These are phyloP conservation scores for Magnaporthiopsis incrustans DNA, from an alignment of 2,329 filamentous ascomycete genomes.

Conservation along the genomic window DNA sequence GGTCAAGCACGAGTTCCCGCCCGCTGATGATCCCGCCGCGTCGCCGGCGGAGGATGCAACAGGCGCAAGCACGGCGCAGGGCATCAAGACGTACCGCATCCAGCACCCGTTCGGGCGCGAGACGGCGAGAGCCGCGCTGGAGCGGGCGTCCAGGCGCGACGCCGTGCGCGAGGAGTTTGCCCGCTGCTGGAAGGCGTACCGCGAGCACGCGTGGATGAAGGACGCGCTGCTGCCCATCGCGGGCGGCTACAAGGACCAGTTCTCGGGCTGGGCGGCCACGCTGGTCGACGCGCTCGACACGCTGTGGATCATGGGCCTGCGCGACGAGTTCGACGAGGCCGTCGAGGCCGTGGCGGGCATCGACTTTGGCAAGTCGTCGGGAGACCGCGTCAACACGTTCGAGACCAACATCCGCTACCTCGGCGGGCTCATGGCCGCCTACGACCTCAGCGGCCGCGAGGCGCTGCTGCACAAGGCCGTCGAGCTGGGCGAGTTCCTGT, in stretches of 20 bases:
- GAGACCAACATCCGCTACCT: constrained; percentile 19
- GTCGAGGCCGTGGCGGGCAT: constrained; percentile 34
- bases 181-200: constrained; percentile 34
- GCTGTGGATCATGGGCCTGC: constrained; percentile 48
- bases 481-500: constrained; percentile 38
- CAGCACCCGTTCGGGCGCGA: constrained; percentile 35
- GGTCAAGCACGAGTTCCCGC: neutral
- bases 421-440: constrained; percentile 19
- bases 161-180: constrained; percentile 19
- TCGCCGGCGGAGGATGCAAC: too few species aligned
- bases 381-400: constrained; percentile 25
- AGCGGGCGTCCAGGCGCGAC: constrained; percentile 1
- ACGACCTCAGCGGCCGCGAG: constrained; percentile 19
- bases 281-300: constrained; percentile 49
- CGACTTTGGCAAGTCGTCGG: constrained; percentile 35
- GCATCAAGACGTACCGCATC: neutral
- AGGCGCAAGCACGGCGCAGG: neutral
- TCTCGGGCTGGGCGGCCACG: constrained; percentile 50
- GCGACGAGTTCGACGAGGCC: constrained; percentile 41
- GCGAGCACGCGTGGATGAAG: constrained; percentile 41
- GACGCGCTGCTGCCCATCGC: constrained; percentile 48
- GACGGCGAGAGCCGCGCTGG: neutral
- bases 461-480: constrained; percentile 33
- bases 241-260: constrained; percentile 35
- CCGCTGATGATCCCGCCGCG: neutral